Base-by-base conservation (phyloP, 495 filamentous ascomycete species). In the Copromyces sp. region DNA sequence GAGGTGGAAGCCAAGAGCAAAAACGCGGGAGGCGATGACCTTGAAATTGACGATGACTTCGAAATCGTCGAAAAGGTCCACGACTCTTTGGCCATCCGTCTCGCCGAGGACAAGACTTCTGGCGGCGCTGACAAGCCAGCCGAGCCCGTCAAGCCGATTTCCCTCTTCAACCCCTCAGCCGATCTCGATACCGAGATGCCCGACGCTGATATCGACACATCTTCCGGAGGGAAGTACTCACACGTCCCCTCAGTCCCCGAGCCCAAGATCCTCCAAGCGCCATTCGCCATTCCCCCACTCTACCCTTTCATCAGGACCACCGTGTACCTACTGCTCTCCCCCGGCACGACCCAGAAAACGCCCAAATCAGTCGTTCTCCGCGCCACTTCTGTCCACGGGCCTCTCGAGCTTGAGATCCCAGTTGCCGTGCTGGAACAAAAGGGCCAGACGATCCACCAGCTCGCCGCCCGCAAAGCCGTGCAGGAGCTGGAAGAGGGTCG, bases 401-500 rank as follows among this genome's bases (percentile, higher is more conserved):
- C 90, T 0, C 80, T 93, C 5, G 80, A 85, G 39, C 82, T 92
- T 35, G 84, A 87, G 69, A 89, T 93, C 32, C 89, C 90, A 0
- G 83, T 93, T n/a, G 79, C 84, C 12, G 74, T 81, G 9, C 77
- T 89, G 0, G 74, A 82, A 0, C 77, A 80, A 3, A 81, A 80
- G 47, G 85, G 83, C 3, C 81, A 89, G 71, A 92, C 87, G 0
- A 87, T 94, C 70, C 90, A 93, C 76, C 89, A 90, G 73, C 86
- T 93, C 3, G 90, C 90, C 2, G 90, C 90, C 0, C 86, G 86
- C 69, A 92, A 91, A 77, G 89, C 89, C 2, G 81, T 90, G 20
- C 78, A 85, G 35, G 91, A 93, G 70, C 84, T 94, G 0, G 90
- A 93, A 77, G 89, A 91, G 77, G 87, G 84, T 4, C 84, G 89